Evolutionary conservation across 352 stramenopile genomes (phyloP), one percentile per base, ranked within the genome.

Genomic region (Aphanomyces cochlioides): DNA sequence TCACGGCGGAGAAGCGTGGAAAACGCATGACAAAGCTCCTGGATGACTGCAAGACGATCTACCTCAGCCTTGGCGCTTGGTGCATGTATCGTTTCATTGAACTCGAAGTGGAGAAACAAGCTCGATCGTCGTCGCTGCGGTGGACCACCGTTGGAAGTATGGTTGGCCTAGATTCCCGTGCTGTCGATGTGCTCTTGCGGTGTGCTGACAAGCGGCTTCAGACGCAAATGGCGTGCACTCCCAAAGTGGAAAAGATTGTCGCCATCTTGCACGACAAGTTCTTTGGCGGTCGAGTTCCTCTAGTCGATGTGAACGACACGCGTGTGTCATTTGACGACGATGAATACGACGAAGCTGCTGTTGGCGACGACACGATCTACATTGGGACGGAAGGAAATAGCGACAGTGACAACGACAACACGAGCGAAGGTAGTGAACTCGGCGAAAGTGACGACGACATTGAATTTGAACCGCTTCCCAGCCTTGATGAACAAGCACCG

Each of bases 81-180:
- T 93, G 86, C 69, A 84, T 87, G 70, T 92, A 91, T 60, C 79
- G 73, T 12, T 92, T 83, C 36, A 74, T 87, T 1, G 82, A 92
- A 39, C 43, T 93, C n/a, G 84, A 93, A 69, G 79, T 93, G 34
- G 74, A 90, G 66, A 78, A 84, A 12, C 69, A 84, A 17, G 84
- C 86, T 0, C 79, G 82, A 64, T 75, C 75, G 15, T 77, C 77
- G 28, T 86, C 83, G n/a, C 43, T 87, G 41, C 70, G 88, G 39
- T 74, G 90, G 43, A 78, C 66, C 4, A 68, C 88, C 0, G 83
- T 81, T 0, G 83, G 78, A 1, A 90, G 71, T 36, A 82, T 87
- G 74, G 84, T 80, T 69, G 83, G 83, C 1, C 69, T 82, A 17
- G 84, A 93, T 48, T 47, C 58, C 7, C 80, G 87, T 21, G 84